phyloP scores from a whole-genome alignment of 768 basidiomycete genomes.

The Sarcodon sp. region DNA sequence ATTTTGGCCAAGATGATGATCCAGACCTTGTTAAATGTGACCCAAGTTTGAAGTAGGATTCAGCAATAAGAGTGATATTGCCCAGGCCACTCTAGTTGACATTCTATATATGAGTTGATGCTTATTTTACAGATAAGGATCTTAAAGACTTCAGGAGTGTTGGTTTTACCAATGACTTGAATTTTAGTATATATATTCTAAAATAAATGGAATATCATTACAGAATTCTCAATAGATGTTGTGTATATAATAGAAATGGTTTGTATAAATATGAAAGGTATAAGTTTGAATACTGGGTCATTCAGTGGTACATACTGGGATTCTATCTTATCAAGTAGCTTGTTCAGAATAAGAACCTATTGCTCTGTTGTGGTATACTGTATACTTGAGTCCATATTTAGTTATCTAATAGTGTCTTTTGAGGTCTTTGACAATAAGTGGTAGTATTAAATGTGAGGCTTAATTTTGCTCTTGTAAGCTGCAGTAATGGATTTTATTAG shows the following conservation, averaged over 20 bases:
- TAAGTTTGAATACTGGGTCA: not conserved
- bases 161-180: not conserved
- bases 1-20: not conserved
- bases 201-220: not conserved
- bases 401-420: not conserved
- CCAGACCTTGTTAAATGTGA: not conserved
- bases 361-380: not conserved
- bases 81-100: not conserved
- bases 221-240: not conserved
- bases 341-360: not conserved
- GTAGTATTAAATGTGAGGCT: not conserved
- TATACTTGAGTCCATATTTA: not conserved
- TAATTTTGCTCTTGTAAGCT: not conserved
- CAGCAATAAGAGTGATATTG: not conserved
- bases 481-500: not conserved
- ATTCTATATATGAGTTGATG: not conserved
- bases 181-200: not conserved
- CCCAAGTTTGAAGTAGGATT: not conserved
- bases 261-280: not conserved
- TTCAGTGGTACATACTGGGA: not conserved
- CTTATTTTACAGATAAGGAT: not conserved
- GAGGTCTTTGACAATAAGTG: not conserved
- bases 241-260: not conserved
- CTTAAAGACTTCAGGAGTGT: not conserved
- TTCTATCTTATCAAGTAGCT: not conserved